phyloP scores from a whole-genome alignment of 108 stramenopile species.

The Pelagomonas calceolata region DNA sequence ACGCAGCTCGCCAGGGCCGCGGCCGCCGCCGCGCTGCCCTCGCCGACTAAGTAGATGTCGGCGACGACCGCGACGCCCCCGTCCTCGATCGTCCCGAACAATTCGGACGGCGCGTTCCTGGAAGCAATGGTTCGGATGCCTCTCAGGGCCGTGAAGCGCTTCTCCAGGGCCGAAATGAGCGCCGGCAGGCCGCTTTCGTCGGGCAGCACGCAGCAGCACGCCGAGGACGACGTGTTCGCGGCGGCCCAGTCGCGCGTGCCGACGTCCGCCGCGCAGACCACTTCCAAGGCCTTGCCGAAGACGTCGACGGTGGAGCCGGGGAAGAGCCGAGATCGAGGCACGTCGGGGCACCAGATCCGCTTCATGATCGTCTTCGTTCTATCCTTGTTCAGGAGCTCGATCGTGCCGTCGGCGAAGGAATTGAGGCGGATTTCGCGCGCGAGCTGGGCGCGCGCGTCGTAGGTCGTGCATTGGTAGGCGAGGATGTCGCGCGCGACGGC shows the following conservation, averaged over 20 bases:
- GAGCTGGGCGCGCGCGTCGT: constrained; percentile 7
- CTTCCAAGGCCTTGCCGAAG: background rate
- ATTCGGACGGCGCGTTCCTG: too few relatives aligned
- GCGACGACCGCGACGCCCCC: background rate
- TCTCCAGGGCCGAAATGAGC: background rate
- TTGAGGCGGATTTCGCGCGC: constrained; percentile 4
- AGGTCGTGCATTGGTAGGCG: constrained; percentile 3
- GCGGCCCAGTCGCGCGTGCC: background rate
- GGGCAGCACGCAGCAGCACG: background rate
- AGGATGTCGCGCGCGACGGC: background rate
- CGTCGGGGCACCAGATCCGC: constrained; percentile 15
- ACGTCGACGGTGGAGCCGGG: constrained; percentile 17
- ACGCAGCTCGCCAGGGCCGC: background rate
- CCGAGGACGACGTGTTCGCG: background rate
- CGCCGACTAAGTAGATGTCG: background rate
- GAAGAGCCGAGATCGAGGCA: constrained; percentile 11
- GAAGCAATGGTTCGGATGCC: background rate
- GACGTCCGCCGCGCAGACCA: background rate
- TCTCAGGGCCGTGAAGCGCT: background rate
- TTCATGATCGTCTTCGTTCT: constrained; percentile 12
- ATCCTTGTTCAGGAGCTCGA: constrained; percentile 5
- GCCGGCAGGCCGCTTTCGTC: background rate
- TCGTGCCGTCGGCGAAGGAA: constrained; percentile 1
- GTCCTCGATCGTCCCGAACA: too few relatives aligned
- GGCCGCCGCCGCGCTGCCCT: background rate